Conservation (phyloP, 2,329 filamentous ascomycete species). For the Aspergillus awamori region DNA sequence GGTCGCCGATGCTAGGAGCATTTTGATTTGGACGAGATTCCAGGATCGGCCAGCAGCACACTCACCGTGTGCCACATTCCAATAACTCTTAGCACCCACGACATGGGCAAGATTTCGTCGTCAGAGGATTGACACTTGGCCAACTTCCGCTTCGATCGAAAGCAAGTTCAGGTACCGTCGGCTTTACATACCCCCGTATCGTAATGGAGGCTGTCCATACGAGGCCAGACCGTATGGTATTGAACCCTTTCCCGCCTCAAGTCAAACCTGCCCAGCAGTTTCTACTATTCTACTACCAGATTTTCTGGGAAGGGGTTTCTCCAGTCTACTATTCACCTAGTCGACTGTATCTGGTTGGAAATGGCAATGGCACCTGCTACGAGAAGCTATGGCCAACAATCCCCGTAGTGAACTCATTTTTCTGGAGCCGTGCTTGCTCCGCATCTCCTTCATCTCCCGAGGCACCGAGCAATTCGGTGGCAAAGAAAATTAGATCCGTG, state of each 20-base stretch:
- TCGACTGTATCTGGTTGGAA: background rate
- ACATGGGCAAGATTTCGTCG: background rate
- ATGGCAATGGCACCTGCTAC: background rate
- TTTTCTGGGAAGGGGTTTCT: no score
- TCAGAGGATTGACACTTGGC: constrained; percentile 19
- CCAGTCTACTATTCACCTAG: background rate
- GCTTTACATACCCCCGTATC: constrained; percentile 7
- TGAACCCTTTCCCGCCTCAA: background rate
- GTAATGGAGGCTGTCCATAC: constrained; percentile 9
- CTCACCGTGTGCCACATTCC: constrained; percentile 5
- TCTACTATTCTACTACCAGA: no score
- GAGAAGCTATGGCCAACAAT: background rate
- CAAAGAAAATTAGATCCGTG: background rate
- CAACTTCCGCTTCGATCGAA: constrained; percentile 21
- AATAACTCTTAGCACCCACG: background rate
- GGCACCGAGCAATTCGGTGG: background rate
- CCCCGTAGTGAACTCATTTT: background rate
- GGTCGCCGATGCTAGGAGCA: background rate
- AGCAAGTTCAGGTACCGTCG: background rate
- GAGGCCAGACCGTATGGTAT: constrained; percentile 1
- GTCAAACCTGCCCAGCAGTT: no score
- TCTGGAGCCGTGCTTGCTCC: background rate
- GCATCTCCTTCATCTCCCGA: background rate
- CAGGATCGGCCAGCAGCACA: background rate
- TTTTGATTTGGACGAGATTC: background rate